Base-by-base conservation (phyloP, 805 yeast species). In the Monosporozyma unispora region DNA sequence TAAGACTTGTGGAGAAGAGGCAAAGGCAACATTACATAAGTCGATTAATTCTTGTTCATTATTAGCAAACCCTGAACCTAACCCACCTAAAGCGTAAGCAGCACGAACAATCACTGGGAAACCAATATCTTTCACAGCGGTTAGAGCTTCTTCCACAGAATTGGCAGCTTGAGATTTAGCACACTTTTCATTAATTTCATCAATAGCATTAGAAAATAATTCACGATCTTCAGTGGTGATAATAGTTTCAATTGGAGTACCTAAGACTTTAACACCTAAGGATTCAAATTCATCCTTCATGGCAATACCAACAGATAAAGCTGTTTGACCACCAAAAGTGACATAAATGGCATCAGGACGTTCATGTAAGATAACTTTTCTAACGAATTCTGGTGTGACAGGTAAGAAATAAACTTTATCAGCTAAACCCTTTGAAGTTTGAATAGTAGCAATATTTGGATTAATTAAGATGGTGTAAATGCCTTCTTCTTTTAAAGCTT, bases 271-370 rank as follows among this genome's bases (percentile, higher is more conserved):
- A 57, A 93, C 98, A 48, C 68, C 98, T 51, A 91, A 78, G 10
- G 80, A 70, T 66, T 83, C 96, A 61, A 93, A 90, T 72, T 91
- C 98, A 66, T 91, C 98, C 74, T 91, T 91, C 73, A 93, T 78
- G 59, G 83, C 81, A 57, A 93, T 90, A 78, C 99, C 99, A 52
- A 93, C 99, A 61, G 85, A 82, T 62, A 93, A 77, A 38, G 97
- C 99, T 43, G 99, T 93, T 75, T 93, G 99, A 63, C 99, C 99
- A 75, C 99, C 99, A 64, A 93, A 93, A 18, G 99, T 93, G 65
- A 87, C 85, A 72, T 88, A 90, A 59, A 93, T 91, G 56, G 97
- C 95, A 68, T 93, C 99, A 27, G 99, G 99, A 59, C 87, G 83
- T 74, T 93, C 99, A 69, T 87, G 85, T 67, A 86, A 76, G 64